Conservation (phyloP, 805 yeast genomes). For the Teunomyces pallodes region DNA sequence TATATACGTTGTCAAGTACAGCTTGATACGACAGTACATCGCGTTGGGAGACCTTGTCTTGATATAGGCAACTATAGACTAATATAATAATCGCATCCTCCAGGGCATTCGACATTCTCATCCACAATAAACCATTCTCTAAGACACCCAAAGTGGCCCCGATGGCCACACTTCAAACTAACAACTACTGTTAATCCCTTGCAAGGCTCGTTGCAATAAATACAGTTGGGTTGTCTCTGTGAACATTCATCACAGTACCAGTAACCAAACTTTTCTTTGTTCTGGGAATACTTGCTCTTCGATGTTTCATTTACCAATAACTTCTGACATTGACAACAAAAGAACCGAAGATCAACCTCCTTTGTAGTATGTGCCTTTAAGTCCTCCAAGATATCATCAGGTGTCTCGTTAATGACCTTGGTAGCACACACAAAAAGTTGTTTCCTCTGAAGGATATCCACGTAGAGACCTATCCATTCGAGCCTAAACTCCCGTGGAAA, state of each 20-base stretch:
- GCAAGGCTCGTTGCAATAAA: slow-evolving; percentile 74
- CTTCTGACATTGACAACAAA: slow-evolving; percentile 59
- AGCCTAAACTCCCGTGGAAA: slow-evolving; percentile 34
- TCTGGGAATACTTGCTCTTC: slow-evolving; percentile 24
- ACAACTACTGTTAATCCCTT: slow-evolving; percentile 62
- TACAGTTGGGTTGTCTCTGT: slow-evolving; percentile 61
- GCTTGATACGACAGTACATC: slow-evolving; percentile 30
- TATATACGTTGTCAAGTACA: slow-evolving; percentile 72
- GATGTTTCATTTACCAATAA: slow-evolving; percentile 59
- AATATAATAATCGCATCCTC: slow-evolving; percentile 53
- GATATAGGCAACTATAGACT: slow-evolving; percentile 18
- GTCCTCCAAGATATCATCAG: slow-evolving; percentile 24
- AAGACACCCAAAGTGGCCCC: slow-evolving; percentile 80
- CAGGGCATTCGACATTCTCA: slow-evolving; percentile 72
- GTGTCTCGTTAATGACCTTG: slow-evolving; percentile 47
- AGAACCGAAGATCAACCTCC: slow-evolving; percentile 43
- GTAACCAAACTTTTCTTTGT: slow-evolving; percentile 50
- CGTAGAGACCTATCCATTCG: slow-evolving; percentile 56
- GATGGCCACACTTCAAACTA: slow-evolving; percentile 76
- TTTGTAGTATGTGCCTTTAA: slow-evolving; percentile 31
- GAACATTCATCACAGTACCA: slow-evolving; percentile 85
- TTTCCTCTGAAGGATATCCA: slow-evolving; percentile 50
- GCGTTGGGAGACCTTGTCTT: slow-evolving; percentile 37
- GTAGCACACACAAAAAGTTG: slow-evolving; percentile 58
- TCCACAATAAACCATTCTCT: slow-evolving; percentile 71